These are phyloP conservation scores for Microcyclospora pomicola DNA, from an alignment of 2,329 filamentous ascomycete genomes.

Conservation along the genomic window DNA sequence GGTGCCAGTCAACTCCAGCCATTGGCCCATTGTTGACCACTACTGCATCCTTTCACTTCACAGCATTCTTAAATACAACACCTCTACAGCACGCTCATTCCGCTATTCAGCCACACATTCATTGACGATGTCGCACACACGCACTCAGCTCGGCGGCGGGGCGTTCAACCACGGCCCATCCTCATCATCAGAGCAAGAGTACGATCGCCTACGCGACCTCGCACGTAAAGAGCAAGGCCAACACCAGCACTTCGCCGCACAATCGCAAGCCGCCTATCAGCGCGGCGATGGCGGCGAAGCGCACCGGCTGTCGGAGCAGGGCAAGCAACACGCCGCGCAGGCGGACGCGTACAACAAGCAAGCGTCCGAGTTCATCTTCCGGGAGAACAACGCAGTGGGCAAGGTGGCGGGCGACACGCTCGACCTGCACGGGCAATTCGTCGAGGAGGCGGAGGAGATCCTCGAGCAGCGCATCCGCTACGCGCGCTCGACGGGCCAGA, in stretches of 20 bases:
- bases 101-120: neutral
- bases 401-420: conserved; percentile 70
- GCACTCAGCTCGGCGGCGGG: conserved; percentile 9
- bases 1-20: too few species aligned
- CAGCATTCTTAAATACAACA: neutral
- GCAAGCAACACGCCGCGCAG: conserved; percentile 66
- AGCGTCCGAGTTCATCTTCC: conserved; percentile 87
- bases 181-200: conserved; percentile 64
- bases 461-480: conserved; percentile 72
- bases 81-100: conserved; percentile 1
- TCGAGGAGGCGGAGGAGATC: conserved; percentile 88
- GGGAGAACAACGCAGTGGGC: conserved; percentile 74
- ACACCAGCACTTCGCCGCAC: conserved; percentile 51
- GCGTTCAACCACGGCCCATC: conserved; percentile 63
- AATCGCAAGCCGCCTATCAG: conserved; percentile 68
- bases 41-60: too few species aligned
- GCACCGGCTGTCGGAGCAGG: conserved; percentile 70
- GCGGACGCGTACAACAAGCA: conserved; percentile 86
- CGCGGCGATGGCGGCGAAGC: conserved; percentile 71
- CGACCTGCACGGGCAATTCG: conserved; percentile 87
- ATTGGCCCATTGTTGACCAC: too few species aligned
- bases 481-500: conserved; percentile 59
- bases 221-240: conserved; percentile 70
- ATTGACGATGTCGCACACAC: conserved; percentile 7
- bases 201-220: conserved; percentile 75